Percentiles rank a stretch among this genome's conserved stretches.
Conservation (phyloP, 345 rosid species). For the Cochlearia excelsa region DNA sequence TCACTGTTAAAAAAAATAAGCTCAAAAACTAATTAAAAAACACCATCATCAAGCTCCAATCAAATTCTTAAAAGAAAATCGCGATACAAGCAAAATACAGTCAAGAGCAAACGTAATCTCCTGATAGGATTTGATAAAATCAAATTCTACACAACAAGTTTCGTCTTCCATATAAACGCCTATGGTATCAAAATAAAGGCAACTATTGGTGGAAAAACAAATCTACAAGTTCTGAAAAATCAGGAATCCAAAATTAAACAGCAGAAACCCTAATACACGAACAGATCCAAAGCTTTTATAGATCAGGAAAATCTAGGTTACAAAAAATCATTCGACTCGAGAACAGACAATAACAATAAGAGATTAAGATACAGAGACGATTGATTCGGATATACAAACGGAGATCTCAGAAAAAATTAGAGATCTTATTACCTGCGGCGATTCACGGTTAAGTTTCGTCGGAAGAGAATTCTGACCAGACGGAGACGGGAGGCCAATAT, state of each 20-base stretch:
- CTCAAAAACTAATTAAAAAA: slow-evolving; percentile 48
- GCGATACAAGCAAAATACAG: background rate
- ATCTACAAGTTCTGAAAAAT: background rate
- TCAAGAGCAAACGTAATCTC: background rate
- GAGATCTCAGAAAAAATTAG: background rate
- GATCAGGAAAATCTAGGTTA: slow-evolving; percentile 20
- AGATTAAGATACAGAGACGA: background rate
- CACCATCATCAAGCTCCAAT: background rate
- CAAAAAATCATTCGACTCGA: slow-evolving; percentile 12
- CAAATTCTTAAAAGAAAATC: background rate
- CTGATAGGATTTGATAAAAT: background rate
- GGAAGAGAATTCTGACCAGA: background rate
- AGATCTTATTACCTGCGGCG: slow-evolving; percentile 23
- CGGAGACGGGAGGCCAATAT: slow-evolving; percentile 1
- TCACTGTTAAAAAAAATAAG: slow-evolving; percentile 60
- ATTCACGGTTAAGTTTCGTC: slow-evolving; percentile 13
- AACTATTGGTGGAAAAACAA: slow-evolving; percentile 17
- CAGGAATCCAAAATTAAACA: background rate
- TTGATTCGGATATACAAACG: slow-evolving; percentile 2
- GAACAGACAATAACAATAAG: background rate
- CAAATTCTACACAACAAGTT: background rate
- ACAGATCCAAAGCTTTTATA: background rate
- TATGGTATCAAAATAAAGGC: background rate
- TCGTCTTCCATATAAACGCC: slow-evolving; percentile 6
- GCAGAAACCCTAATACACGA: background rate